Percentiles rank a stretch among this genome's conserved stretches.
Evolutionary conservation across 2,329 filamentous ascomycete species (phyloP).

Genomic region (Geoglossum cookeanum): DNA sequence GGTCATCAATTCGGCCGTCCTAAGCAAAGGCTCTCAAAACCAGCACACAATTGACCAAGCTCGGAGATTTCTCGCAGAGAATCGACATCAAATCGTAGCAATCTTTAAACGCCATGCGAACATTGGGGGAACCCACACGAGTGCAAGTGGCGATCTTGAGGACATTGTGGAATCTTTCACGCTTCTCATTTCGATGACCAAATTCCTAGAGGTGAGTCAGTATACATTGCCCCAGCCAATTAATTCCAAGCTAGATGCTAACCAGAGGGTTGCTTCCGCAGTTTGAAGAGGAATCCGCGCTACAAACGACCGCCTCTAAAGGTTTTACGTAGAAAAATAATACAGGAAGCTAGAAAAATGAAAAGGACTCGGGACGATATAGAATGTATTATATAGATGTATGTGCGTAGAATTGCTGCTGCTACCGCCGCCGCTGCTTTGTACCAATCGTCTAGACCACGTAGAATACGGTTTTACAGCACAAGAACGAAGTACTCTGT

Average conservation of each 20-base stretch:
- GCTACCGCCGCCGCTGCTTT: no score
- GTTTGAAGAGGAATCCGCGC: conserved; percentile 1
- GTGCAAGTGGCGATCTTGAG: conserved; percentile 42
- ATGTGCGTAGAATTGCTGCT: no score
- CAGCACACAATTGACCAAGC: conserved; percentile 52
- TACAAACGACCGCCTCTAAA: not conserved
- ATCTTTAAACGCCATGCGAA: conserved; percentile 80
- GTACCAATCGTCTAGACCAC: no score
- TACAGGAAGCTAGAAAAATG: not conserved
- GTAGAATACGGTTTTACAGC: no score
- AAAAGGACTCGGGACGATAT: not conserved
- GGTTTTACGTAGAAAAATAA: not conserved
- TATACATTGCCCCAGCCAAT: no score
- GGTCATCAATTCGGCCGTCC: conserved; percentile 62
- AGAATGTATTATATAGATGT: not conserved
- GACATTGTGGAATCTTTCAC: conserved; percentile 75
- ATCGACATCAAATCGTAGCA: conserved; percentile 67
- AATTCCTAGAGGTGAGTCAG: conserved; percentile 60
- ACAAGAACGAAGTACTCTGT: no score
- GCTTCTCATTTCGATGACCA: conserved; percentile 62
- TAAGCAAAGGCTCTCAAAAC: conserved; percentile 68
- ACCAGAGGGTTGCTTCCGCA: not conserved
- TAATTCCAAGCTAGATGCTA: not conserved
- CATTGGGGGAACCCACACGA: conserved; percentile 36
- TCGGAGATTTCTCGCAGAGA: conserved; percentile 60